Conservation (phyloP, 106 monocot species). For the Amphibolis antarctica region DNA sequence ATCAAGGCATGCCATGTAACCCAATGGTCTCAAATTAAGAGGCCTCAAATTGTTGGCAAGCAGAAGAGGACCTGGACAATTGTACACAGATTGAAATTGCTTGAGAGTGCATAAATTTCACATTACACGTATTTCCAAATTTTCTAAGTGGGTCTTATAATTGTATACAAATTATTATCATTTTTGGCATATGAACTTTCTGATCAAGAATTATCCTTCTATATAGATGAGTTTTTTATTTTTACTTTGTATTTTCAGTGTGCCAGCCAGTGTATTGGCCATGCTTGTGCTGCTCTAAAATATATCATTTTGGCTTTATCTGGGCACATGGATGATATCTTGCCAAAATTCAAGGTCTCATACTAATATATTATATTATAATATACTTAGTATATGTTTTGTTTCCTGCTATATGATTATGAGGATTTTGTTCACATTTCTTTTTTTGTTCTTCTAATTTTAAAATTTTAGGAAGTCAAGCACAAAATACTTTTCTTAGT, state of each 20-base stretch:
- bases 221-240: conserved; percentile 7
- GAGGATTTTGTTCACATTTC: not conserved
- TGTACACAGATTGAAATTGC: too few relatives aligned
- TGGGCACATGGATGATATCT: conserved; percentile 89
- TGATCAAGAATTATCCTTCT: not conserved
- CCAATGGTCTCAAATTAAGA: too few relatives aligned
- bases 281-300: conserved; percentile 67
- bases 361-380: not conserved
- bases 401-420: not conserved
- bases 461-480: conserved; percentile 58
- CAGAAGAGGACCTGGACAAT: too few relatives aligned
- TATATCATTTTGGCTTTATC: conserved; percentile 77
- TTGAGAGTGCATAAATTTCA: too few relatives aligned
- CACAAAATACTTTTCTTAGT: conserved; percentile 78
- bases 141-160: not conserved
- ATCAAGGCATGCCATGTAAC: too few relatives aligned
- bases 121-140: too few relatives aligned
- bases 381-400: not conserved
- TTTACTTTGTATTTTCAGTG: conserved; percentile 30
- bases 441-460: not conserved
- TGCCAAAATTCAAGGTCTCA: conserved; percentile 74
- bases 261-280: conserved; percentile 30
- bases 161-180: not conserved
- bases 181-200: not conserved
- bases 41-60: too few relatives aligned